phyloP scores from a whole-genome alignment of 371 early-diverging fungal genomes.

The Mortierella sp. region DNA sequence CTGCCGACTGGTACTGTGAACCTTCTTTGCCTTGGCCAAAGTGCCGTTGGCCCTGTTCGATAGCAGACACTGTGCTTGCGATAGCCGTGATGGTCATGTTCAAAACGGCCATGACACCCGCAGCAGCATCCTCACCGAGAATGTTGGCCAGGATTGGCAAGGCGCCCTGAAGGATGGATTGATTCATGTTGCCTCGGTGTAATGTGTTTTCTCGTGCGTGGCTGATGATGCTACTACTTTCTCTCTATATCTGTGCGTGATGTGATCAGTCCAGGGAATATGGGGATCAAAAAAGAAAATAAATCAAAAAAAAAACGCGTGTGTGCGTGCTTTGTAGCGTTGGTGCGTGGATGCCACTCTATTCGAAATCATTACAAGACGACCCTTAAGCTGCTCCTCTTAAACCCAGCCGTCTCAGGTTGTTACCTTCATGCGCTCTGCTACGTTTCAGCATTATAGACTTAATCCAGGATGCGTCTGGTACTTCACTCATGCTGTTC shows the following conservation, averaged over 20 bases:
- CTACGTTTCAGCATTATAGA: no score
- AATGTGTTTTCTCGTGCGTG: not conserved
- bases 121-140: conserved; percentile 41
- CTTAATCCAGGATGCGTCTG: conserved; percentile 33
- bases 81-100: conserved; percentile 35
- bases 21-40: conserved; percentile 2
- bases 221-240: not conserved
- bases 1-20: conserved; percentile 14
- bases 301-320: no score
- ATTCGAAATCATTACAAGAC: no score
- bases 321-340: no score
- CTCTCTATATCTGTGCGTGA: no score
- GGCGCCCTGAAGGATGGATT: conserved; percentile 30
- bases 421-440: no score
- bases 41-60: conserved; percentile 9
- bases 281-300: no score
- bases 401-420: no score
- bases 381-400: no score
- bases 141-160: conserved; percentile 35
- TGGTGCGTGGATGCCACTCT: no score
- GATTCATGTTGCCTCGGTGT: conserved; percentile 16
- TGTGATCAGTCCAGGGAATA: no score
- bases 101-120: conserved; percentile 34
- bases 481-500: conserved; percentile 15
- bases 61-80: conserved; percentile 6